Conservation (phyloP, 257 asterid genomes). For the Solanum bukasovii region DNA sequence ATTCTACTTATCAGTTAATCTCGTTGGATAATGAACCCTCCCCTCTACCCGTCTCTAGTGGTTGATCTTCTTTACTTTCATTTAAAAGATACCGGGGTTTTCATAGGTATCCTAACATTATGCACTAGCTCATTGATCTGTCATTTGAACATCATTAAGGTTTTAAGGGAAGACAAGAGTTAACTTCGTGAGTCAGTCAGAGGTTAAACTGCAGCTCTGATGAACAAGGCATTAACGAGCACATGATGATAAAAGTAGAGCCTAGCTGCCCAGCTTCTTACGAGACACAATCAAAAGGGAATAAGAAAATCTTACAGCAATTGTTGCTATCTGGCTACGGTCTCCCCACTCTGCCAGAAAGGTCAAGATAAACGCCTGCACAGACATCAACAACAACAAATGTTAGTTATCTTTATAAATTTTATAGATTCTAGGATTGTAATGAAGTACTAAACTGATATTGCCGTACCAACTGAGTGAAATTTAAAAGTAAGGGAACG, state of each 20-base stretch:
- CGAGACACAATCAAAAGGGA: background rate
- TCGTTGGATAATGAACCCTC: background rate
- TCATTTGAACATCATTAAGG: background rate
- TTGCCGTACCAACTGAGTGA: background rate
- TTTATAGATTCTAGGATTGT: background rate
- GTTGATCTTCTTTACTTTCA: background rate
- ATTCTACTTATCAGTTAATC: background rate
- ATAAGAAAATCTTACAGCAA: constrained; percentile 61
- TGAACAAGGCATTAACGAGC: background rate
- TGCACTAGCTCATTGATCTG: background rate
- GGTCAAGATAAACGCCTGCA: constrained; percentile 88
- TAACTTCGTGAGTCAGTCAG: background rate
- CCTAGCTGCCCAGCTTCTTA: background rate
- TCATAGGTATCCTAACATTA: background rate
- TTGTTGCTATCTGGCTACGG: constrained; percentile 97
- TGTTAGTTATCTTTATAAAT: background rate
- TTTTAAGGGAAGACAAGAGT: background rate
- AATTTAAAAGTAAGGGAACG: background rate
- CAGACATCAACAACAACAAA: background rate
- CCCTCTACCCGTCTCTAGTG: background rate
- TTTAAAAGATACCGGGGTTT: background rate
- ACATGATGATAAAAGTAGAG: background rate
- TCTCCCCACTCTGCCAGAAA: constrained; percentile 99
- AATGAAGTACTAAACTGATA: background rate
- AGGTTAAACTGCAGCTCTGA: background rate